phyloP scores from a whole-genome alignment of 495 filamentous ascomycete species.

The Pyronema domesticum region DNA sequence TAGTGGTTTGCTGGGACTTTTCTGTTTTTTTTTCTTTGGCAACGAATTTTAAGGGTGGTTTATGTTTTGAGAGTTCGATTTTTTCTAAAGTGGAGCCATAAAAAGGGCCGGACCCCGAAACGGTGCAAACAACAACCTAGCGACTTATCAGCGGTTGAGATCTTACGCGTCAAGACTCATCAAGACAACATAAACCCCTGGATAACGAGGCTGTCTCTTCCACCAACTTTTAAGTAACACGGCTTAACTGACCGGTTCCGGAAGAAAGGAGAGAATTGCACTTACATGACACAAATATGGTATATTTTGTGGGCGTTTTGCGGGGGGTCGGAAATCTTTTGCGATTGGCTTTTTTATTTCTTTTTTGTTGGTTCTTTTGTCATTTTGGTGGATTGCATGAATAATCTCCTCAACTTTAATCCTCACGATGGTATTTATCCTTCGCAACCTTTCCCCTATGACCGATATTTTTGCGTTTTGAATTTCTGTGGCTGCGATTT shows the following conservation, averaged over 20 bases:
- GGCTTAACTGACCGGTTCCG: neutral
- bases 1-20: neutral
- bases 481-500: neutral
- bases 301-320: neutral
- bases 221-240: neutral
- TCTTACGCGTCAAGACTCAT: neutral
- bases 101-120: neutral
- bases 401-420: neutral
- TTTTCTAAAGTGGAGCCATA: neutral
- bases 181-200: neutral
- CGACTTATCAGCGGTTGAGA: too few relatives aligned
- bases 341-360: neutral
- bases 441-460: neutral
- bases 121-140: neutral
- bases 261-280: neutral
- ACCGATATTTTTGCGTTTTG: neutral
- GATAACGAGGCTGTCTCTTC: neutral
- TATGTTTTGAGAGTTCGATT: neutral
- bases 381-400: neutral
- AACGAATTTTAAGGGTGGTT: neutral
- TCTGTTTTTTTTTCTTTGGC: slow-evolving; percentile 1
- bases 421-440: neutral
- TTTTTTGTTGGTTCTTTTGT: neutral
- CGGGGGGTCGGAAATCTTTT: neutral
- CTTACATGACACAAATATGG: neutral